A percentile compares a stretch with the other conserved stretches of the same genome.
Evolutionary conservation across 2,329 filamentous ascomycete genomes (phyloP).

Genomic region (Sporothrix curviconia): DNA sequence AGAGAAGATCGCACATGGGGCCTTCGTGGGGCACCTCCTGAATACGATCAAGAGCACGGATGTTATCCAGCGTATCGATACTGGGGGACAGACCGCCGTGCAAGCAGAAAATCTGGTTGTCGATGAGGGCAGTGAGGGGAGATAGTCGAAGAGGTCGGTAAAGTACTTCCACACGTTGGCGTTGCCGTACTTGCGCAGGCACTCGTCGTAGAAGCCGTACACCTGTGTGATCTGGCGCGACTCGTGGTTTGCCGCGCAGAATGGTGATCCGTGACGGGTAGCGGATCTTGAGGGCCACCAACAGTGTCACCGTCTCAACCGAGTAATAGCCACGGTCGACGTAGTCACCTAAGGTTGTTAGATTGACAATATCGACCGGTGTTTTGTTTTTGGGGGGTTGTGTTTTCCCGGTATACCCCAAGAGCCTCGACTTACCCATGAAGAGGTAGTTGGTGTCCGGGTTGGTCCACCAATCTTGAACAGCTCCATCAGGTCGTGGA

Average conservation of each 20-base stretch:
- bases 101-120: constrained; percentile 98
- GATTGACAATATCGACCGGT: too few relatives aligned
- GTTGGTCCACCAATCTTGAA: constrained; percentile 97
- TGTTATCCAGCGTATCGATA: constrained; percentile 93
- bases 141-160: constrained; percentile 97
- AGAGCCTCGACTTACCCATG: constrained; percentile 95
- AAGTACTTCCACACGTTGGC: constrained; percentile 99
- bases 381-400: too few relatives aligned
- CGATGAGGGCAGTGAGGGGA: constrained; percentile 92
- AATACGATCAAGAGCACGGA: constrained; percentile 87
- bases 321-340: constrained; percentile 99
- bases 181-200: constrained; percentile 96
- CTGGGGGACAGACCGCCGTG: constrained; percentile 95
- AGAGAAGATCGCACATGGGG: constrained; percentile 95
- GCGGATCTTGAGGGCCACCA: constrained; percentile 95
- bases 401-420: too few relatives aligned
- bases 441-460: constrained; percentile 99
- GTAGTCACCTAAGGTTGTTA: constrained; percentile 70
- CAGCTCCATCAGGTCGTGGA: constrained; percentile 98
- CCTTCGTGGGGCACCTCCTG: constrained; percentile 98
- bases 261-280: constrained; percentile 98
- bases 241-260: constrained; percentile 96
- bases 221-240: constrained; percentile 98
- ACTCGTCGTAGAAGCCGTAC: constrained; percentile 99
- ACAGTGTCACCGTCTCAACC: constrained; percentile 92